Conservation (phyloP, 805 yeast species). For the Pichia pseudocactophila region DNA sequence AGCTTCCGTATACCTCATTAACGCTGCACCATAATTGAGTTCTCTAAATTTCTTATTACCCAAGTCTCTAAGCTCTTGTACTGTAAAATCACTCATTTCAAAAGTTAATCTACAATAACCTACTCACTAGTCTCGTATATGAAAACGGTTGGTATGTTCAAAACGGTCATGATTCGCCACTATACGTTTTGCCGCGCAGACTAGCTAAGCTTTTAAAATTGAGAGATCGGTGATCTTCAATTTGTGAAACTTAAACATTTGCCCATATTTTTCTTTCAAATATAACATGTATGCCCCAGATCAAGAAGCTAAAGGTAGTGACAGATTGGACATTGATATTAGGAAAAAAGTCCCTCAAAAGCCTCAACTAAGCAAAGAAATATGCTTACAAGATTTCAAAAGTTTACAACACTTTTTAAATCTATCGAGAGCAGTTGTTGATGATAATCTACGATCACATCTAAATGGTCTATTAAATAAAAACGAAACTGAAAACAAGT, state of each 20-base stretch:
- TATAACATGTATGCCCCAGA: constrained; percentile 2
- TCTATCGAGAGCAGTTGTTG: constrained; percentile 31
- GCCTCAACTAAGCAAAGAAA: constrained; percentile 22
- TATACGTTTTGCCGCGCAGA: too few relatives aligned
- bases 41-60: constrained; percentile 24
- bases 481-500: constrained; percentile 16
- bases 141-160: too few relatives aligned
- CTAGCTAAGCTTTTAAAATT: too few relatives aligned
- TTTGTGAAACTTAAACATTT: background rate
- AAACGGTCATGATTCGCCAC: too few relatives aligned
- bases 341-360: constrained; percentile 18
- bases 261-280: background rate
- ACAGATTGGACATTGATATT: constrained; percentile 15
- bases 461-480: constrained; percentile 32
- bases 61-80: constrained; percentile 15
- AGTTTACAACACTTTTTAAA: constrained; percentile 30
- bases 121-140: too few relatives aligned
- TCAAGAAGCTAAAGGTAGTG: background rate
- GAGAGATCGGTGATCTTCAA: too few relatives aligned
- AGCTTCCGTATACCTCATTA: constrained; percentile 31
- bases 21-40: constrained; percentile 26
- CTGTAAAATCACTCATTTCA: background rate
- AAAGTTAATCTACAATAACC: too few relatives aligned
- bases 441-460: constrained; percentile 38
- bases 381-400: constrained; percentile 27